Conservation (phyloP, 176 grass and related monocot species). For the Puccinellia tenuiflora region DNA sequence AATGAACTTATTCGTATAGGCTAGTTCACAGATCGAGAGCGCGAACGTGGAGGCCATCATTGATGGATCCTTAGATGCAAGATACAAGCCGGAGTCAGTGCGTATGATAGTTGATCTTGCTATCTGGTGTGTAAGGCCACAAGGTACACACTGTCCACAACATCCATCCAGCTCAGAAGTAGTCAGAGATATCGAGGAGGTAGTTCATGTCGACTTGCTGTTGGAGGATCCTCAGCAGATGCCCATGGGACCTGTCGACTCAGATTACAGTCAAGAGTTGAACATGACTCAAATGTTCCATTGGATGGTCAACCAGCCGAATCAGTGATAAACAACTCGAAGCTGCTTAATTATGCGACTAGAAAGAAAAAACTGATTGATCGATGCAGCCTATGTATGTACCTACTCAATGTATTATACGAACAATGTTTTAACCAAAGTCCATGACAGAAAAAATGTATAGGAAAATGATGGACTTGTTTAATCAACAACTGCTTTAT, state of each 20-base stretch:
- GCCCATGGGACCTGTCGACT: not conserved
- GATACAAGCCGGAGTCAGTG: constrained; percentile 59
- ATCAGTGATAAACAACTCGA: not conserved
- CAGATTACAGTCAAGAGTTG: not conserved
- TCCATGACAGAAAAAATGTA: too few species aligned
- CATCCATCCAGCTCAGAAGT: constrained; percentile 57
- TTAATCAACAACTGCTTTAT: too few species aligned
- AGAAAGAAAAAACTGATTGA: too few species aligned
- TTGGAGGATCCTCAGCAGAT: not conserved
- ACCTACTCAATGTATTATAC: too few species aligned
- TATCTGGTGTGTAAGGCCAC: constrained; percentile 61
- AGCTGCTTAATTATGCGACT: too few species aligned
- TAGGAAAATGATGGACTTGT: too few species aligned
- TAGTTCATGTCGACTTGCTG: constrained; percentile 43
- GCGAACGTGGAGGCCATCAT: constrained; percentile 62
- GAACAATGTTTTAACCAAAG: too few species aligned
- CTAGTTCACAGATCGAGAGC: constrained; percentile 54
- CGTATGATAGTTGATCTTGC: constrained; percentile 60
- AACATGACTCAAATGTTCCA: not conserved
- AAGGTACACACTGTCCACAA: constrained; percentile 35
- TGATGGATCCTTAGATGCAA: constrained; percentile 28
- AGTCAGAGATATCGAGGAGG: constrained; percentile 78
- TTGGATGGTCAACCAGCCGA: not conserved
- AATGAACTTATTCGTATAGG: constrained; percentile 14
- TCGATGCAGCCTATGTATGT: too few species aligned